phyloP scores from a whole-genome alignment of 2,329 filamentous ascomycete genomes.

The Xylariaceae sp. region DNA sequence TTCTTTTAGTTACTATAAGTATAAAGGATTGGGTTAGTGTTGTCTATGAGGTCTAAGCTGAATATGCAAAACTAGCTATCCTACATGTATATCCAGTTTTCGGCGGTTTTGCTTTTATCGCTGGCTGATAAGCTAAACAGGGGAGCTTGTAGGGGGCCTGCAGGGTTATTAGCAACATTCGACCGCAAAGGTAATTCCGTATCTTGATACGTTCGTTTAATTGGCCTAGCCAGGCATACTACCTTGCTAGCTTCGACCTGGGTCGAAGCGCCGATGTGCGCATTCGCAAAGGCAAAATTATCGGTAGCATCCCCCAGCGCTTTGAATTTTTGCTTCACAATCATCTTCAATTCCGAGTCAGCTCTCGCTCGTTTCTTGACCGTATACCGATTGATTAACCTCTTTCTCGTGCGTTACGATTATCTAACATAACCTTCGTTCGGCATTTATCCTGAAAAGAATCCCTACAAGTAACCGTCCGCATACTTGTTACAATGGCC shows the following conservation, averaged over 20 bases:
- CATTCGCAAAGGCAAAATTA: constrained; percentile 26
- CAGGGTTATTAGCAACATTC: no score
- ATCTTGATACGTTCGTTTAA: constrained; percentile 13
- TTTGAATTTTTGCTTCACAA: constrained; percentile 29
- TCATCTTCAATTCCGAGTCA: constrained; percentile 11
- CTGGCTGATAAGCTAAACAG: background rate
- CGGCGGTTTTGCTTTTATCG: background rate
- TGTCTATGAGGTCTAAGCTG: no score
- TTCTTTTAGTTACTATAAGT: no score
- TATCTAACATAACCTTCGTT: constrained; percentile 1
- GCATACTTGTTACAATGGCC: constrained; percentile 58
- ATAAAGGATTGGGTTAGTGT: no score
- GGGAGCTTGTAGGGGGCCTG: background rate
- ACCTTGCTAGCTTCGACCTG: constrained; percentile 11
- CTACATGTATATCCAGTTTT: no score
- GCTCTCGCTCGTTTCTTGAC: constrained; percentile 13
- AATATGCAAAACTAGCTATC: no score
- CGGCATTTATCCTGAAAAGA: constrained; percentile 1
- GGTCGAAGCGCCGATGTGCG: constrained; percentile 4
- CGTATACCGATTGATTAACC: background rate
- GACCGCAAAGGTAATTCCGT: no score
- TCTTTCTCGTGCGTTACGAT: constrained; percentile 1
- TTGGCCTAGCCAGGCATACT: constrained; percentile 10
- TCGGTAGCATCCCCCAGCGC: constrained; percentile 16
- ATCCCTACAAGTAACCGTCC: background rate